Percentiles rank a stretch among this genome's conserved stretches.
These are phyloP conservation scores for Litchi chinensis DNA, from an alignment of 345 rosid genomes.

Conservation along the genomic window DNA sequence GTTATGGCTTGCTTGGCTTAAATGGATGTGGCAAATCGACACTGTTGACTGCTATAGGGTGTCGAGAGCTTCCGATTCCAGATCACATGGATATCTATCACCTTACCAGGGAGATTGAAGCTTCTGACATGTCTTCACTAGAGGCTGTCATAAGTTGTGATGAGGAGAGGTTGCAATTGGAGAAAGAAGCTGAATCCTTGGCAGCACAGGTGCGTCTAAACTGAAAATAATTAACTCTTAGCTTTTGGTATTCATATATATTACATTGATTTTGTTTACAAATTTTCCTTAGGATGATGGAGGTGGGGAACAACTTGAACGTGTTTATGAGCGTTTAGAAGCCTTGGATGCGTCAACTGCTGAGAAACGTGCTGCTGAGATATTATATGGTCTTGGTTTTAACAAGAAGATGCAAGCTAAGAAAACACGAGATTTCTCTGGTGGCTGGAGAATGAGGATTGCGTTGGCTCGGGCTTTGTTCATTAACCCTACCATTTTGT, in stretches of 20 bases:
- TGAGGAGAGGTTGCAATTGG: constrained; percentile 87
- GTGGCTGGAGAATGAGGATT: constrained; percentile 99
- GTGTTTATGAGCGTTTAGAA: constrained; percentile 88
- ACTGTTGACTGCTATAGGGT: constrained; percentile 82
- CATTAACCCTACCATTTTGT: constrained; percentile 88
- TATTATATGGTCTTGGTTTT: constrained; percentile 94
- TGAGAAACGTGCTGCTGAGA: constrained; percentile 98
- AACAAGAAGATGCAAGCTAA: constrained; percentile 87
- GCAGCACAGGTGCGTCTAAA: constrained; percentile 57
- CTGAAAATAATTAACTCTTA: neutral
- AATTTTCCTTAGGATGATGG: constrained; percentile 73
- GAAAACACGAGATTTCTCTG: constrained; percentile 93
- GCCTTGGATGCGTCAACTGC: constrained; percentile 97
- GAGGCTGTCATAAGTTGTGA: constrained; percentile 92
- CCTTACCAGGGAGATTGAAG: constrained; percentile 86
- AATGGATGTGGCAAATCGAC: constrained; percentile 99
- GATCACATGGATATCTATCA: constrained; percentile 97
- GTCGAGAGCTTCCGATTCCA: constrained; percentile 90
- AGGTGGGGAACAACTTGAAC: constrained; percentile 92
- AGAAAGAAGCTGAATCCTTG: constrained; percentile 86
- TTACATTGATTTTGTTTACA: neutral
- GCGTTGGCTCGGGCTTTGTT: constrained; percentile 95
- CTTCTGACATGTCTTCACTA: constrained; percentile 91
- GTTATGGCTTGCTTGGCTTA: constrained; percentile 95
- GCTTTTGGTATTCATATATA: neutral